Base-by-base conservation (phyloP, 2,329 filamentous ascomycete genomes). In the Chrysoporthe deuterocubensis region DNA sequence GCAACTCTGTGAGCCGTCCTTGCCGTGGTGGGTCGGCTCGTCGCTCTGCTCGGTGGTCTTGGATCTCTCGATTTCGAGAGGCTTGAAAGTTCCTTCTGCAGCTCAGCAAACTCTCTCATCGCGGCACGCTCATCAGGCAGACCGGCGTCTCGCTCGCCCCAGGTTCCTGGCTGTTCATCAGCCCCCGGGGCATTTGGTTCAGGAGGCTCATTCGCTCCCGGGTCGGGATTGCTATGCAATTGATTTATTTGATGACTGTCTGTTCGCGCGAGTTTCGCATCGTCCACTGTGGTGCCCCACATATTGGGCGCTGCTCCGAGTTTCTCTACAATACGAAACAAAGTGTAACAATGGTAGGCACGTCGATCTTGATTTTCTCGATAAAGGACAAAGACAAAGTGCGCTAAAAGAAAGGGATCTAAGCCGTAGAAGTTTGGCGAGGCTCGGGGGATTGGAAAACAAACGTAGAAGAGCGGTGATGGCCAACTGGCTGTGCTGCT, bases 71-170 rank as follows among this genome's bases (percentile, higher is more conserved):
- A 65, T 8, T 61, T 67, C 2, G 68, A 67, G 2, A 67, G 9
- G 1, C 43, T 26, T 1, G 65, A 59, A 43, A 69, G 68, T 8
- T 69, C 65, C 6, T 32, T 65, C 8, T 66, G 43, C 5, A 69
- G 62, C 37, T 34, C 26, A 0, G 64, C 58, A 32, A 69, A 56
- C 42, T 69, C 65, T 3, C 56, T 14, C 62, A 58, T 67, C 4
- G 68, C 62, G 43, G 21, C 57, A 3, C 42, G 62, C 58, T 63
- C 68, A 1, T 62, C 42, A n/a, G 68, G 61, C 6, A 69, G 59
- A 9, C 44, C 57, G 6, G 57, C 62, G 26, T 69, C 68, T 18
- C 59, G 68, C 52, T 69, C 68, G 18, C 68, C 68, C 68, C 68
- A 69, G 37, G 68, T 67, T 4, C 68, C 68, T 21, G 63, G 16